Evolutionary conservation across 257 asterid species (phyloP).

Genomic region (Solanum clarkiae): DNA sequence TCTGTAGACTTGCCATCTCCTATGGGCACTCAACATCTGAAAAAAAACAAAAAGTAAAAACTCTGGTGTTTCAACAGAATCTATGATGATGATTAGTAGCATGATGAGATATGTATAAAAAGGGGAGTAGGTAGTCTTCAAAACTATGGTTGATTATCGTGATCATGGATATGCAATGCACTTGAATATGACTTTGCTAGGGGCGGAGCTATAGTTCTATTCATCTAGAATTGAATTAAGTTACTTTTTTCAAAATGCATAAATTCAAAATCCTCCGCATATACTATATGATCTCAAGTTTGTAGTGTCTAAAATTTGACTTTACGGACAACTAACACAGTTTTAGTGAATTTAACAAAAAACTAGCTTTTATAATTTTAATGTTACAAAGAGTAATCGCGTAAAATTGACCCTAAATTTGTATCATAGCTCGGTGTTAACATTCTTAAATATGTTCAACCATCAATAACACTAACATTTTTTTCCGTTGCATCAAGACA

Average conservation of each 20-base stretch:
- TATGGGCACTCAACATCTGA: background rate
- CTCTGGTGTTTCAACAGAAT: background rate
- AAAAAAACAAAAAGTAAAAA: background rate
- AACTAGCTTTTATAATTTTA: too few species aligned
- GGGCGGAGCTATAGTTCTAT: background rate
- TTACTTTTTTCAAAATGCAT: background rate
- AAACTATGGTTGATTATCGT: background rate
- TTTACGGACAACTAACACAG: too few species aligned
- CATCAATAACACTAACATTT: too few species aligned
- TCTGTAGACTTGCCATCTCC: slow-evolving; percentile 20
- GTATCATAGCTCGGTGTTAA: too few species aligned
- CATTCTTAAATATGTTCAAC: too few species aligned
- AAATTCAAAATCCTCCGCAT: background rate
- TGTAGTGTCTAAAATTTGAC: too few species aligned
- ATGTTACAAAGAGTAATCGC: too few species aligned
- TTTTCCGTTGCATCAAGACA: too few species aligned
- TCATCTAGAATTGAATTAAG: background rate
- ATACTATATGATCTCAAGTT: background rate
- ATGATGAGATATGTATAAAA: too few species aligned
- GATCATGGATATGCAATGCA: background rate
- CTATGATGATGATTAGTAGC: background rate
- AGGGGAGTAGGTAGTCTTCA: background rate
- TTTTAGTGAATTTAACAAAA: too few species aligned
- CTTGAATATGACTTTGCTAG: background rate
- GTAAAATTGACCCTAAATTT: too few species aligned